Base-by-base conservation (phyloP, 306 rosid genomes). In the Prunus salicina region DNA sequence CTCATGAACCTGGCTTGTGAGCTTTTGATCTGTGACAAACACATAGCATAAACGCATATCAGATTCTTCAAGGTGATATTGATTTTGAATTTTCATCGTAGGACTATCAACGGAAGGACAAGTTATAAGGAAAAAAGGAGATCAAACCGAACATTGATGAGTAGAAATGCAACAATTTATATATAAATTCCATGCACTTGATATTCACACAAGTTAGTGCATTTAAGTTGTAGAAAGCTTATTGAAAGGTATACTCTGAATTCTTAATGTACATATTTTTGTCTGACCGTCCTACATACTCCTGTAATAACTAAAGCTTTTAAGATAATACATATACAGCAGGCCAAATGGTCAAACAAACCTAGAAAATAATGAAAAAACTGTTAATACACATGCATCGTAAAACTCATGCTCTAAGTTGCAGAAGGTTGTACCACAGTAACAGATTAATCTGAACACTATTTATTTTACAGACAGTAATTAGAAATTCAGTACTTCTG, bases 1-100 rank as follows among this genome's bases (percentile, higher is more conserved):
- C 87, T 95, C 97, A 81, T 95, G 98, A 89, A 95, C 97, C 83
- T 92, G 98, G 80, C 97, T 92, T 5, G 98, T 88, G 77, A 95
- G 98, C 88, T 88, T 92, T 89, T 92, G 97, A 82, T 95, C 98
- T 95, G 86, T 78, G 78, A 81, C 81, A 67, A 79, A 82, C 55
- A 56, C 67, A 51, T 43, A 66, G 49, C 24, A 58, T 49, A 49
- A 34, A 46, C 5, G 0, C 16, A 69, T 27, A 57, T 56, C 24
- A 64, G 58, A 67, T 24, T 45, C 52, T 75, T 49, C 56, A 76
- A 69, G 61, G 62, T 14, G 15, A 72, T 8, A 61, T 27, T 9
- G 68, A 9, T 47, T 52, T 50, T 19, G 27, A 76, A 28, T 22
- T 55, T 55, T 24, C 7, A 64, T 78, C 13, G 8, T 28, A 24